phyloP scores from a whole-genome alignment of 495 filamentous ascomycete species.

The Neurospora sp. region DNA sequence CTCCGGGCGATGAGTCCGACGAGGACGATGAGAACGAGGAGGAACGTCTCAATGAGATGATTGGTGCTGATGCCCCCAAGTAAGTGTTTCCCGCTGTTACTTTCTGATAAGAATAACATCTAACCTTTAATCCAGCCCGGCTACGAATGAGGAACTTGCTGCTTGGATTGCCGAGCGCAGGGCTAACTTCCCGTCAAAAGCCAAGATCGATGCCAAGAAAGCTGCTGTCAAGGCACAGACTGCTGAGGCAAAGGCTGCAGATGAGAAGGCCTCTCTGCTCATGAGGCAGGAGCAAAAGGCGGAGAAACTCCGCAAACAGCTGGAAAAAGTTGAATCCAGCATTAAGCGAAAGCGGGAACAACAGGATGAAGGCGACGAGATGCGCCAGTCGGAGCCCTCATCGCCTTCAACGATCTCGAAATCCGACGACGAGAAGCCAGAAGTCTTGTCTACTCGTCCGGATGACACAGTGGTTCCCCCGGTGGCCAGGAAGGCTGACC shows the following conservation, averaged over 20 bases:
- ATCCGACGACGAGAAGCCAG: slow-evolving; percentile 39
- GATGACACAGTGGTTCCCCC: slow-evolving; percentile 27
- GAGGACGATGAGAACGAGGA: slow-evolving; percentile 70
- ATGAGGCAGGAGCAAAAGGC: slow-evolving; percentile 37
- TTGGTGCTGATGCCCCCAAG: slow-evolving; percentile 39
- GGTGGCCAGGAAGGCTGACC: slow-evolving; percentile 37
- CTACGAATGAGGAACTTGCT: background rate
- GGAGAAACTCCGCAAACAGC: slow-evolving; percentile 39
- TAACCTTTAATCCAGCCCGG: background rate
- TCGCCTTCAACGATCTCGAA: slow-evolving; percentile 29
- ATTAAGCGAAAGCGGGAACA: slow-evolving; percentile 49
- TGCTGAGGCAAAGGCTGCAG: slow-evolving; percentile 18
- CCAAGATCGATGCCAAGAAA: background rate
- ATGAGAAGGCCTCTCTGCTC: slow-evolving; percentile 11
- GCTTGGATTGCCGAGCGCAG: background rate
- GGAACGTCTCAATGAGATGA: slow-evolving; percentile 52
- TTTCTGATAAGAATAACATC: slow-evolving; percentile 13
- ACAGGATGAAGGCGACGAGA: slow-evolving; percentile 47
- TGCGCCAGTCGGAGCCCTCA: slow-evolving; percentile 30
- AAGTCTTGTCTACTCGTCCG: slow-evolving; percentile 34
- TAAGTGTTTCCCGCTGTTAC: slow-evolving; percentile 21
- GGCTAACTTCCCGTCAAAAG: background rate
- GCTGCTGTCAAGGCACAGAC: slow-evolving; percentile 11
- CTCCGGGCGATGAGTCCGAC: slow-evolving; percentile 60
- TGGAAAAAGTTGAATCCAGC: slow-evolving; percentile 42